phyloP scores from a whole-genome alignment of 2,329 filamentous ascomycete genomes.

The Cercospora zeae-maydis region DNA sequence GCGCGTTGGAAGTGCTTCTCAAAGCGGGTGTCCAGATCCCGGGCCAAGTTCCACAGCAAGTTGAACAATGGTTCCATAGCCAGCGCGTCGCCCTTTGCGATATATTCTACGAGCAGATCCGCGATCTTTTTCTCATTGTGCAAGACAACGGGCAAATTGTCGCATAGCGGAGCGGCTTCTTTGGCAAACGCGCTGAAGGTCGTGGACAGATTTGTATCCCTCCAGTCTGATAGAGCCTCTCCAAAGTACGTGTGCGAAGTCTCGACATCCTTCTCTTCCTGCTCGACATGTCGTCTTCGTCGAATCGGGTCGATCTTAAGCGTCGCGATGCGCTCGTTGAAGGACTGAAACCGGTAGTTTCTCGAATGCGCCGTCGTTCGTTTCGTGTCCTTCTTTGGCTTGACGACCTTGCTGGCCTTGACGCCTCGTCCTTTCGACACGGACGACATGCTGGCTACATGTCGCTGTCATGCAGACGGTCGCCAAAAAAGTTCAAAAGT shows the following conservation, averaged over 20 bases:
- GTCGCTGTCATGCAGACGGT: neutral
- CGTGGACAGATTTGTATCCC: slow-evolving; percentile 83
- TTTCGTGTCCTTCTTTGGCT: slow-evolving; percentile 58
- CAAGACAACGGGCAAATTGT: slow-evolving; percentile 86
- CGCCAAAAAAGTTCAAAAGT: slow-evolving; percentile 11
- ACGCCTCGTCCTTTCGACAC: slow-evolving; percentile 40
- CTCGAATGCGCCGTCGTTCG: slow-evolving; percentile 72
- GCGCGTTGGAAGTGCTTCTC: slow-evolving; percentile 80
- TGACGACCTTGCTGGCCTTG: slow-evolving; percentile 39
- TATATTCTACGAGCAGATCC: slow-evolving; percentile 69
- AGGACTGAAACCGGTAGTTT: slow-evolving; percentile 86
- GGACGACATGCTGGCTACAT: slow-evolving; percentile 41
- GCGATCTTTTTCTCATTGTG: slow-evolving; percentile 87
- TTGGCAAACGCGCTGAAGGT: slow-evolving; percentile 74
- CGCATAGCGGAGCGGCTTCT: slow-evolving; percentile 71
- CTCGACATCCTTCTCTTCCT: slow-evolving; percentile 74
- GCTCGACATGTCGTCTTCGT: slow-evolving; percentile 60
- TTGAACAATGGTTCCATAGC: slow-evolving; percentile 82
- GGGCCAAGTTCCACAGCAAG: slow-evolving; percentile 89
- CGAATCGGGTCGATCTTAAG: slow-evolving; percentile 92
- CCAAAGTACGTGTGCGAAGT: slow-evolving; percentile 84
- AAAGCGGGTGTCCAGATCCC: slow-evolving; percentile 82
- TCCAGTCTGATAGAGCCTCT: slow-evolving; percentile 79
- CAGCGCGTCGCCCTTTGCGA: slow-evolving; percentile 71
- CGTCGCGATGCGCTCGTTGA: slow-evolving; percentile 83